Base-by-base conservation (phyloP, 306 rosid species). In the Prunus mira region DNA sequence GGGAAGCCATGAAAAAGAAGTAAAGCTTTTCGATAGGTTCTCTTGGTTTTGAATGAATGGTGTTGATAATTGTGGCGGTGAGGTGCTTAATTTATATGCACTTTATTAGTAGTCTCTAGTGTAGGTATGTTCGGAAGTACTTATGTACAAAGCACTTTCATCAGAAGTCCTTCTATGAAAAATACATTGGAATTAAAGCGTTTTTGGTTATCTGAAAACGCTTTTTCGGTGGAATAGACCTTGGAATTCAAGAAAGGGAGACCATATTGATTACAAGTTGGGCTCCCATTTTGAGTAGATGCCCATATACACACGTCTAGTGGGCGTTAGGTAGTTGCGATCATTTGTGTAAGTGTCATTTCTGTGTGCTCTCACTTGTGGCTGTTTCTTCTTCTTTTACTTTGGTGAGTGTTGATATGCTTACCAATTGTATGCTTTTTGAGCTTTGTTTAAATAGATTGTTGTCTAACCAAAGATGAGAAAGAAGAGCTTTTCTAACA, bases 1-100 rank as follows among this genome's bases (percentile, higher is more conserved):
- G 24, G 38, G 81, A 71, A 22, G 83, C 52, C 89, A 86, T 83
- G 4, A 28, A 6, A 62, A 15, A 14, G 47, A 5, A 3, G 19
- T 2, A 19, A 1, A 24, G 32, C 18, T 4, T 60, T 60, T 34
- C n/a, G 55, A 32, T 18, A n/a, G 19, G 64, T 73, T 45, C 41
- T 45, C 41, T n/a, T 30, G 56, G 54, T 20, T 28, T 28, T 68
- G 47, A 66, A 24, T 46, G 17, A 27, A 11, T n/a, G 17, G 17
- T 43, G 71, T 34, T 24, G 64, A 20, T 28, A 28, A 13, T 56
- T 56, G 14, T 56, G 62, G 20, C 27, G 6, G 27, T 22, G 62
- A 4, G 61, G 61, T 32, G 62, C 27, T 22, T 24, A 24, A 24
- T 24, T 24, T 9, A 14, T 20, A 32, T 32, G 34, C 6, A 6